Conservation (phyloP, 2,329 filamentous ascomycete species). For the Venturia asperata region DNA sequence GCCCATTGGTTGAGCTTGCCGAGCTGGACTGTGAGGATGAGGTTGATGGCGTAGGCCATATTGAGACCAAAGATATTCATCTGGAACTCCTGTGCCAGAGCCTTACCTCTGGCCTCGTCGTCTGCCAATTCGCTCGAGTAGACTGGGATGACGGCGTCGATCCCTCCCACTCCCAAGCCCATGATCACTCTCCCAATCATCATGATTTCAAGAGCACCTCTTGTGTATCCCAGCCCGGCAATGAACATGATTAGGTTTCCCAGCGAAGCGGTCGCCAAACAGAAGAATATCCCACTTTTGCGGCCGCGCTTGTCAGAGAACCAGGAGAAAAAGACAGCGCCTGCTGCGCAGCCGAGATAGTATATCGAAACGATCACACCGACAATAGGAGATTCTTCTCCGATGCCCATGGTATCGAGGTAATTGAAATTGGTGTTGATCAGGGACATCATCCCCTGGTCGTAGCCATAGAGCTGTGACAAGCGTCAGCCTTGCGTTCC, state of each 20-base stretch:
- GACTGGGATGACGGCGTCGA: constrained; percentile 54
- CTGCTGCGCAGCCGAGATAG: constrained; percentile 54
- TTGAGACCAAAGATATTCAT: constrained; percentile 57
- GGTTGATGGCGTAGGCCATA: constrained; percentile 54
- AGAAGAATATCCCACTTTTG: constrained; percentile 50
- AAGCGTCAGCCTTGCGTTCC: background rate
- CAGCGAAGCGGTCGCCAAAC: constrained; percentile 46
- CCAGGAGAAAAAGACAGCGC: constrained; percentile 51
- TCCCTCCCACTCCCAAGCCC: constrained; percentile 53
- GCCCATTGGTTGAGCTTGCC: constrained; percentile 54
- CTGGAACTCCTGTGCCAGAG: constrained; percentile 57
- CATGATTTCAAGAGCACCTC: constrained; percentile 41
- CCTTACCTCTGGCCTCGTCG: constrained; percentile 51
- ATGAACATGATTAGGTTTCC: constrained; percentile 57
- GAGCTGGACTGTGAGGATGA: constrained; percentile 46
- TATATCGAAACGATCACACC: constrained; percentile 56
- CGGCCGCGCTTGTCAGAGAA: constrained; percentile 49
- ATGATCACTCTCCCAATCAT: constrained; percentile 47
- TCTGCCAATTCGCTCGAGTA: constrained; percentile 52
- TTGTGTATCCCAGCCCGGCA: constrained; percentile 42
- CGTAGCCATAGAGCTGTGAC: constrained; percentile 20
- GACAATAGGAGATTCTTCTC: constrained; percentile 44
- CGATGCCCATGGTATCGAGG: constrained; percentile 51
- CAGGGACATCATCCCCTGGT: constrained; percentile 45
- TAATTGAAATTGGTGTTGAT: constrained; percentile 52